These are phyloP conservation scores for Cadophora malorum DNA, from an alignment of 2,329 filamentous ascomycete genomes.

Conservation along the genomic window DNA sequence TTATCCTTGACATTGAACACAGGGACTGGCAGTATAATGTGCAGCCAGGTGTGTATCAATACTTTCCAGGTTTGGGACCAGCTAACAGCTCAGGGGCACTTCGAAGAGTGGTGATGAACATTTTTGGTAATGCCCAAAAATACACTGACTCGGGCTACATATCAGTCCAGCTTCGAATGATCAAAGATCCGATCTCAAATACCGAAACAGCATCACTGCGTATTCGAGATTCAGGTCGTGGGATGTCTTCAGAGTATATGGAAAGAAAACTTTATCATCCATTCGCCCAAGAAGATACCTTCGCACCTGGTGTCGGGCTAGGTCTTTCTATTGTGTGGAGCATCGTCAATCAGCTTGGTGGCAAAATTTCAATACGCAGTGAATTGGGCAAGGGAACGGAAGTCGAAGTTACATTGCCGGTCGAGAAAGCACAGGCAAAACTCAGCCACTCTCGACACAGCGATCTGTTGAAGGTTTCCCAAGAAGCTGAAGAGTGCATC, in stretches of 20 bases:
- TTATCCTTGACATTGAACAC: constrained; percentile 42
- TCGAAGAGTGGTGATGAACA: constrained; percentile 60
- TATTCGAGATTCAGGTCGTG: constrained; percentile 65
- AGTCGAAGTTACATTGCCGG: constrained; percentile 55
- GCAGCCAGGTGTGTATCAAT: constrained; percentile 34
- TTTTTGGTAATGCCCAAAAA: constrained; percentile 66
- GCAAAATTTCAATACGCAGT: constrained; percentile 64
- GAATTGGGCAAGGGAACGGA: constrained; percentile 60
- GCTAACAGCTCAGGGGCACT: constrained; percentile 32
- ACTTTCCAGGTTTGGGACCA: not conserved
- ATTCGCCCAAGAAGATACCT: constrained; percentile 65
- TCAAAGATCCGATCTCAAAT: constrained; percentile 3
- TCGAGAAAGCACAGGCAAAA: constrained; percentile 28
- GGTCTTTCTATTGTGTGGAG: constrained; percentile 66
- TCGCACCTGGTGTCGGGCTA: constrained; percentile 65
- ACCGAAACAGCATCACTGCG: constrained; percentile 45
- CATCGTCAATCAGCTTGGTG: constrained; percentile 64
- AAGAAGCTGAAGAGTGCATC: constrained; percentile 33
- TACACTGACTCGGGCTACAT: constrained; percentile 61
- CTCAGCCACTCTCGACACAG: not conserved
- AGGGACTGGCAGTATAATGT: constrained; percentile 41
- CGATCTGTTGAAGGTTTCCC: constrained; percentile 14
- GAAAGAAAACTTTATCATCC: constrained; percentile 63
- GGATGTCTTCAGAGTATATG: constrained; percentile 67
- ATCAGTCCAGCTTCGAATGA: constrained; percentile 46